A percentile compares a stretch with the other conserved stretches of the same genome.
phyloP scores from a whole-genome alignment of 805 yeast genomes.

The Metschnikowia proteae region DNA sequence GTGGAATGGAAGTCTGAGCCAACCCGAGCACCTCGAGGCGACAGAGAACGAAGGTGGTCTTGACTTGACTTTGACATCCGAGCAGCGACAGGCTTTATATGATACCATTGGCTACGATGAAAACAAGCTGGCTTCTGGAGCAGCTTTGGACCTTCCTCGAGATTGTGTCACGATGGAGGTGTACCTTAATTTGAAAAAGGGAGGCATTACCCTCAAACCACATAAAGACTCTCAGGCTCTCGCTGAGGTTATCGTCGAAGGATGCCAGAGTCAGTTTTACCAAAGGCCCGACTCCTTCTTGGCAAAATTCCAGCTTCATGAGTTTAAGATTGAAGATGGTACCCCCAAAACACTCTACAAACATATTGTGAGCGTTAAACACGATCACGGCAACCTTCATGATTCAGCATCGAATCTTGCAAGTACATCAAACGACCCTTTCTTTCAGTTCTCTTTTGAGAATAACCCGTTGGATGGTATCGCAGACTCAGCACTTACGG shows the following conservation, averaged over 20 bases:
- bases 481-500: constrained; percentile 75
- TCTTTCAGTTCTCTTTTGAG: constrained; percentile 80
- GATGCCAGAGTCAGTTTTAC: constrained; percentile 66
- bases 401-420: constrained; percentile 11
- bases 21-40: constrained; percentile 24
- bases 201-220: constrained; percentile 62
- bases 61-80: constrained; percentile 58
- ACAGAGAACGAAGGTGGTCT: constrained; percentile 24
- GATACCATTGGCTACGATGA: constrained; percentile 93
- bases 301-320: constrained; percentile 70
- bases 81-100: constrained; percentile 83
- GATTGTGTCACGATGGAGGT: constrained; percentile 69
- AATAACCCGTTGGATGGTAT: constrained; percentile 77
- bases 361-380: constrained; percentile 82
- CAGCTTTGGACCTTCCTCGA: constrained; percentile 63
- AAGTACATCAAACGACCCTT: constrained; percentile 46
- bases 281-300: constrained; percentile 79
- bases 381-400: constrained; percentile 43
- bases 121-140: constrained; percentile 39
- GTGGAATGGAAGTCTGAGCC: constrained; percentile 51
- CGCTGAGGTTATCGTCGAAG: constrained; percentile 79
- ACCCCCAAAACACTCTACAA: constrained; percentile 75
- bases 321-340: constrained; percentile 84
- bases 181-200: constrained; percentile 65
- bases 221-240: constrained; percentile 44